Evolutionary conservation across 2,329 filamentous ascomycete genomes (phyloP).

Genomic region (Chaetomium strumarium): DNA sequence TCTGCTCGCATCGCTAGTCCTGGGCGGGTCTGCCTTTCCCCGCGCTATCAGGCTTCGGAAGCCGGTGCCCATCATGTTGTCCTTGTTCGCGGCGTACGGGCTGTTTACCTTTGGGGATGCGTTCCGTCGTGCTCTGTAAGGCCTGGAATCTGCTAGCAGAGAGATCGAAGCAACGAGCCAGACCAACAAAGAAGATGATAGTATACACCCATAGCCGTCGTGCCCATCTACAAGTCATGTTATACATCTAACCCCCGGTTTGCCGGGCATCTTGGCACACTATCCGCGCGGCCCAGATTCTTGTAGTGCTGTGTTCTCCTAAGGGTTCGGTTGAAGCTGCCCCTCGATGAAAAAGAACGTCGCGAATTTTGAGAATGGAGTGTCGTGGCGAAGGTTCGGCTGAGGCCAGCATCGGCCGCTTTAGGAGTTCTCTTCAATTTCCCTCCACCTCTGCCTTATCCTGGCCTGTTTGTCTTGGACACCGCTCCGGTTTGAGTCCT

Average conservation of each 20-base stretch:
- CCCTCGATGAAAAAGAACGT: too few relatives aligned
- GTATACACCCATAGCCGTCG: conserved; percentile 3
- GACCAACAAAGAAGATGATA: background rate
- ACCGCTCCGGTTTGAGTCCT: conserved; percentile 66
- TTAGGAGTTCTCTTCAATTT: conserved; percentile 67
- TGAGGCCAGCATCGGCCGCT: conserved; percentile 20
- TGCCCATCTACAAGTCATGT: too few relatives aligned
- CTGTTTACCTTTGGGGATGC: conserved; percentile 73
- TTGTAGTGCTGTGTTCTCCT: too few relatives aligned
- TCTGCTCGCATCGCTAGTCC: conserved; percentile 78
- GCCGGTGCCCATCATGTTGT: conserved; percentile 75
- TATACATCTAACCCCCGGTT: too few relatives aligned
- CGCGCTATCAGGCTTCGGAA: conserved; percentile 79
- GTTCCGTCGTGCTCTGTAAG: conserved; percentile 40
- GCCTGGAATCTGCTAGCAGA: background rate
- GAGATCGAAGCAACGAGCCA: background rate
- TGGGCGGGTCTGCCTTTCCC: conserved; percentile 79
- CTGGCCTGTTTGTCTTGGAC: conserved; percentile 64
- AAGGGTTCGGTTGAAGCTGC: too few relatives aligned
- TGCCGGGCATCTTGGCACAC: too few relatives aligned
- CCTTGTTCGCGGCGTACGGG: conserved; percentile 72
- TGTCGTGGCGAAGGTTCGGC: background rate
- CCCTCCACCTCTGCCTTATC: conserved; percentile 72
- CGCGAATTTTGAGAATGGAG: too few relatives aligned
- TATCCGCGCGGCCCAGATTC: too few relatives aligned